Evolutionary conservation across 1,284 basidiomycete genomes (phyloP), one percentile per base, ranked within the genome.

Genomic region (Tylopilus sp.): DNA sequence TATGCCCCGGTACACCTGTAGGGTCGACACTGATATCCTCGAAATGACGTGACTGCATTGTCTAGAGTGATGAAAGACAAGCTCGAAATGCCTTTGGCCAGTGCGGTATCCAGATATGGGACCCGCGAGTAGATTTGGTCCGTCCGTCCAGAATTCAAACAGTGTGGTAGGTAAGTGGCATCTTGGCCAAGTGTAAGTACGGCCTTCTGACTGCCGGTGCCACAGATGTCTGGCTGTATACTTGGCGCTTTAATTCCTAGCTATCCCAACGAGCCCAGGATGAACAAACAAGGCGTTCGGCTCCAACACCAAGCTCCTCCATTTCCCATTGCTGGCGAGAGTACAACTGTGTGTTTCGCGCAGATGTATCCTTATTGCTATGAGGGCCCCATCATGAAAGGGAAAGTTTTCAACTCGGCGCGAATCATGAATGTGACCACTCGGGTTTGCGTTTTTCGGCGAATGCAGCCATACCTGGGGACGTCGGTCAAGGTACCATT

Each of bases 361-460:
- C n/a, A 34, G 10, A n/a, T 31, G 19, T n/a, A 13, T 21, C n/a
- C 35, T 18, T 19, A 18, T 21, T 45, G 13, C 25, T 7, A 15
- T 15, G 19, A 9, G 10, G 15, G 9, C 18, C 11, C 18, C 35
- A 31, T 13, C 15, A 8, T 25, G 12, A 10, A 13, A 29, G 26
- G n/a, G 19, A 38, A n/a, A 44, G 9, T 30, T 9, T 34, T 31
- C 4, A 18, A 10, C 21, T 18, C 25, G 16, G 23, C 18, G 16
- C 41, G 37, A 7, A 31, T 65, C 37, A 65, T 11, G 65, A 64
- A 66, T 89, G 74, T 46, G 79, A 81, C 71, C 91, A 97, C 39
- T 80, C 78, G n/a, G 93, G 74, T 72, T 91, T 91, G 66, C 96
- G 82, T 79, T 98, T 99, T 71, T 97, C 92, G n/a, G 86, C 85